Evolutionary conservation across 176 grass and related monocot species (phyloP).

Genomic region (Musa itinerans): DNA sequence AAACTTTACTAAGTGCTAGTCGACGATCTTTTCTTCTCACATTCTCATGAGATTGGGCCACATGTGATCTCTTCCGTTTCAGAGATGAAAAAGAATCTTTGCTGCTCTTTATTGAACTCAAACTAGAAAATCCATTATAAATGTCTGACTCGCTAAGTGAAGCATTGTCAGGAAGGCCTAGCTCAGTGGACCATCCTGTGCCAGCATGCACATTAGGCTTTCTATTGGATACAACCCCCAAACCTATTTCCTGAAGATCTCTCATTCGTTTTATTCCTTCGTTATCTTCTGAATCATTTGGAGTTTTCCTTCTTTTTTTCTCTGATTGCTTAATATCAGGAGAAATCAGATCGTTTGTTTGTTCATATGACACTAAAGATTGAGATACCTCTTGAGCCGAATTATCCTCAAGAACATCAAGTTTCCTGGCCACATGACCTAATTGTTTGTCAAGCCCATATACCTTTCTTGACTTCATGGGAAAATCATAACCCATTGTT

Average conservation of each 20-base stretch:
- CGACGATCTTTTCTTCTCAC: slow-evolving; percentile 65
- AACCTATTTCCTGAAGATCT: slow-evolving; percentile 82
- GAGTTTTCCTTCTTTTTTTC: slow-evolving; percentile 57
- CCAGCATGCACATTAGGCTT: slow-evolving; percentile 26
- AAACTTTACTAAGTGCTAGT: slow-evolving; percentile 49
- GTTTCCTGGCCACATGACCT: slow-evolving; percentile 23
- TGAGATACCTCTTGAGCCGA: slow-evolving; percentile 44
- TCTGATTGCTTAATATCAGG: slow-evolving; percentile 7
- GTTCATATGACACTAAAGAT: slow-evolving; percentile 34
- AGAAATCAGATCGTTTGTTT: slow-evolving; percentile 31
- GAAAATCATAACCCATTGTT: slow-evolving; percentile 19
- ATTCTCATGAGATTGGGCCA: slow-evolving; percentile 67
- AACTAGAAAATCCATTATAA: slow-evolving; percentile 36
- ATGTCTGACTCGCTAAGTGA: slow-evolving; percentile 24
- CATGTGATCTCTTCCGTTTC: slow-evolving; percentile 71
- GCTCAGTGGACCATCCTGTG: slow-evolving; percentile 29
- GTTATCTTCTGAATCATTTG: slow-evolving; percentile 55
- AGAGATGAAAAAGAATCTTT: slow-evolving; percentile 44
- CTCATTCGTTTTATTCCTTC: slow-evolving; percentile 77
- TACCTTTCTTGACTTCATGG: slow-evolving; percentile 49
- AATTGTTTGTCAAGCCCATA: slow-evolving; percentile 45
- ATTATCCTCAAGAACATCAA: slow-evolving; percentile 33
- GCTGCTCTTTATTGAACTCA: slow-evolving; percentile 29
- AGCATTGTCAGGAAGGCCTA: slow-evolving; percentile 40
- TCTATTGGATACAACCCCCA: slow-evolving; percentile 38